Evolutionary conservation across 257 asterid species (phyloP).

Genomic region (Solanum piurae): DNA sequence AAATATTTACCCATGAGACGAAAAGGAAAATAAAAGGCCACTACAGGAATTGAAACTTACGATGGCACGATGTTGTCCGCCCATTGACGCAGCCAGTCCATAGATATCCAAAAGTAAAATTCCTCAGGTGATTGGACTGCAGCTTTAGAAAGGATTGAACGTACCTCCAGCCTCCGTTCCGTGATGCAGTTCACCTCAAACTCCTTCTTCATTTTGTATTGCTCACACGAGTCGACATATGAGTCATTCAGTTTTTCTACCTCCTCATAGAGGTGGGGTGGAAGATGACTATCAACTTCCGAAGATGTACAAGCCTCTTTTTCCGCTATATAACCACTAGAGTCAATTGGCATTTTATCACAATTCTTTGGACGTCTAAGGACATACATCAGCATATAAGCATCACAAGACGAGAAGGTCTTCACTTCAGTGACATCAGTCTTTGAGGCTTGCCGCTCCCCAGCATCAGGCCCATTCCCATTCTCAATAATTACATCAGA

Average conservation of each 20-base stretch:
- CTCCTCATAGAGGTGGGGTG: conserved; percentile 61
- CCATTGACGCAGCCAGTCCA: conserved; percentile 99
- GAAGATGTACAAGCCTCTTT: conserved; percentile 16
- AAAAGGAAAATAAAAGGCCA: not conserved
- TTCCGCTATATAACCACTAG: conserved; percentile 25
- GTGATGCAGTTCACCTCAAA: conserved; percentile 36
- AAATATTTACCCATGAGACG: not conserved
- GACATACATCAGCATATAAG: conserved; percentile 91
- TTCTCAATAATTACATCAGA: conserved; percentile 22
- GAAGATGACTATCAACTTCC: conserved; percentile 36
- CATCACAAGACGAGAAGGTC: conserved; percentile 80
- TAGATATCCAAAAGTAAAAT: conserved; percentile 74
- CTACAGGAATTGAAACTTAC: conserved; percentile 35
- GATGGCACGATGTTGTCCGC: conserved; percentile 55
- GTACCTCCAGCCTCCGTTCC: conserved; percentile 77
- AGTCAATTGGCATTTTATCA: conserved; percentile 13
- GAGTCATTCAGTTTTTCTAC: conserved; percentile 43
- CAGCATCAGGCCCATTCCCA: conserved; percentile 25
- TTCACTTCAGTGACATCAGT: conserved; percentile 34
- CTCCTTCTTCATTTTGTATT: conserved; percentile 62
- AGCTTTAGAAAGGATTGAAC: conserved; percentile 74
- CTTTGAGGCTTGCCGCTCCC: conserved; percentile 26
- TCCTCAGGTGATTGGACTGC: conserved; percentile 57
- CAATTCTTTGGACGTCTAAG: conserved; percentile 34
- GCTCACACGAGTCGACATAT: conserved; percentile 50